phyloP scores from a whole-genome alignment of 2,329 filamentous ascomycete species.

The Cercospora zeina region DNA sequence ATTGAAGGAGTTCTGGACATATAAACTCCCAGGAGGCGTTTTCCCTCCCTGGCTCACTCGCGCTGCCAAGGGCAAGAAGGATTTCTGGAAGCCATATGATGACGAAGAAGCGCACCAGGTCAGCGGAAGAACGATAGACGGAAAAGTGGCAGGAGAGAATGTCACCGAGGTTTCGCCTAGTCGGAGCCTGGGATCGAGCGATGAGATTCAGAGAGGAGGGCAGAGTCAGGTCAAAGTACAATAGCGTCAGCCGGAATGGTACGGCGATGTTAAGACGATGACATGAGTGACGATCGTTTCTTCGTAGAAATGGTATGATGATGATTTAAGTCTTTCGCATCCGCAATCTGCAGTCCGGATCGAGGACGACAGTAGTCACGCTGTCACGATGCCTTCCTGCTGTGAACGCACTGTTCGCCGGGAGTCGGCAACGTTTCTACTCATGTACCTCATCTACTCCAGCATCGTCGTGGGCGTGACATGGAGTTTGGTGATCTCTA shows the following conservation, averaged over 20 bases:
- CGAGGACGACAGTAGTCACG: no score
- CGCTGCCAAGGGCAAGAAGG: constrained; percentile 64
- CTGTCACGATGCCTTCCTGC: no score
- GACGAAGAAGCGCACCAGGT: constrained; percentile 21
- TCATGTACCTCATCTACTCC: no score
- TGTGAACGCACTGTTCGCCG: no score
- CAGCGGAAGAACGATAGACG: constrained; percentile 12
- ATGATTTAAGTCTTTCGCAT: background rate
- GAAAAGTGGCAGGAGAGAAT: background rate
- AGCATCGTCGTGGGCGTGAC: background rate
- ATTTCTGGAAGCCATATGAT: constrained; percentile 63
- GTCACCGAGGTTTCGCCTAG: constrained; percentile 8
- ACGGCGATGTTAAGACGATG: constrained; percentile 1
- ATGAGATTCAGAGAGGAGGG: constrained; percentile 2
- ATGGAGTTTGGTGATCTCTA: background rate
- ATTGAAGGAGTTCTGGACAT: constrained; percentile 78
- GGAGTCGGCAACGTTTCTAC: background rate
- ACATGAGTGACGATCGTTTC: background rate
- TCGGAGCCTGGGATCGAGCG: constrained; percentile 6
- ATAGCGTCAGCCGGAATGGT: constrained; percentile 4
- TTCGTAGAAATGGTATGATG: background rate
- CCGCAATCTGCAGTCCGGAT: background rate
- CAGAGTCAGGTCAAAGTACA: constrained; percentile 10
- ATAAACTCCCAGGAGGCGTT: constrained; percentile 71
- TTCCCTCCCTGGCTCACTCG: constrained; percentile 72